These are phyloP conservation scores for Rhizophagus clarus DNA, from an alignment of 192 early-diverging fungal genomes.

Conservation along the genomic window DNA sequence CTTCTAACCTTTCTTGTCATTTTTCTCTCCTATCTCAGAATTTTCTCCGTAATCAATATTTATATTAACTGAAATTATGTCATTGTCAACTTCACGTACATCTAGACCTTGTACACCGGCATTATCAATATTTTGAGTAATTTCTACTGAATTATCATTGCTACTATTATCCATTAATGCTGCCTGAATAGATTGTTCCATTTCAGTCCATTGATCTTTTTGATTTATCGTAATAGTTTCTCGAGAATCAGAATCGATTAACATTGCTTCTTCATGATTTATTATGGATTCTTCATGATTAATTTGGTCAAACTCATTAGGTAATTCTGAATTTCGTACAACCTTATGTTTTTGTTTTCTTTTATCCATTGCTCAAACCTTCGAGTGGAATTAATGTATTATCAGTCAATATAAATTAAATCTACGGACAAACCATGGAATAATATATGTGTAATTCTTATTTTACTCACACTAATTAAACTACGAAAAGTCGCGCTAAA, in stretches of 20 bases:
- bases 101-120: neutral
- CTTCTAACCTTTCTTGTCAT: neutral
- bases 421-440: neutral
- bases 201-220: neutral
- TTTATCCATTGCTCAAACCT: neutral
- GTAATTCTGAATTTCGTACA: neutral
- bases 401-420: neutral
- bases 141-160: neutral
- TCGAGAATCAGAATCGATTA: neutral
- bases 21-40: neutral
- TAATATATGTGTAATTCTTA: neutral
- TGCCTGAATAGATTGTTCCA: neutral
- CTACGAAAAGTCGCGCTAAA: too few species aligned
- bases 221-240: neutral
- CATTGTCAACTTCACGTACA: neutral
- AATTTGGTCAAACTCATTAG: neutral
- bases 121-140: neutral
- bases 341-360: neutral
- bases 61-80: neutral
- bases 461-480: too few species aligned
- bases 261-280: neutral
- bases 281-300: neutral
- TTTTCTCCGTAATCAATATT: neutral
- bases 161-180: neutral
- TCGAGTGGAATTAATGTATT: neutral